phyloP scores from a whole-genome alignment of 2,329 filamentous ascomycete species.

The Neonectria faginata region DNA sequence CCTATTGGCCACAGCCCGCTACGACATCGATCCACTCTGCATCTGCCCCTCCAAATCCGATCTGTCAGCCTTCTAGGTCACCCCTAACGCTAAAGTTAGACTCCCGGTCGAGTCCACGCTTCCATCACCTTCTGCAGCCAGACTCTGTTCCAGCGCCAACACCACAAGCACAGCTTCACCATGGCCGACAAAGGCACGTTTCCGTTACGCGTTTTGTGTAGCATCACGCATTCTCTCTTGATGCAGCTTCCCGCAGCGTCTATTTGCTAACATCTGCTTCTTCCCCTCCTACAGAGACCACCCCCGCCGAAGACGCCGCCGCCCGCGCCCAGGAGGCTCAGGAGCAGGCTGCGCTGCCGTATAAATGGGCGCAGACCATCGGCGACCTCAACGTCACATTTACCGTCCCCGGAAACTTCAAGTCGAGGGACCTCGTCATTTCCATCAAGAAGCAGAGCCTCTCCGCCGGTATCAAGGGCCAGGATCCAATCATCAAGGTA shows the following conservation, averaged over 20 bases:
- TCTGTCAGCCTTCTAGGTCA: conserved; percentile 46
- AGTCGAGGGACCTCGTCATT: conserved; percentile 85
- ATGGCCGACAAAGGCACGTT: conserved; percentile 58
- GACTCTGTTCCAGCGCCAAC: conserved; percentile 5
- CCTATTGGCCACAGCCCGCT: conserved; percentile 38
- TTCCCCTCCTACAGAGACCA: conserved; percentile 57
- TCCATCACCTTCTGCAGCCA: conserved; percentile 29
- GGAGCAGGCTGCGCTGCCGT: conserved; percentile 91
- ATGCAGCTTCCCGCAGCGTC: neutral
- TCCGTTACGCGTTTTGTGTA: neutral
- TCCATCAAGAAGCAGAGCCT: conserved; percentile 84
- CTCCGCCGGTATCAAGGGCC: conserved; percentile 86
- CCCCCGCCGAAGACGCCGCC: conserved; percentile 67
- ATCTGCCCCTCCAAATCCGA: conserved; percentile 42
- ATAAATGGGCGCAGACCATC: conserved; percentile 98
- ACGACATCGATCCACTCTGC: conserved; percentile 1
- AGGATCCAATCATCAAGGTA: conserved; percentile 86
- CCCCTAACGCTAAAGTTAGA: neutral
- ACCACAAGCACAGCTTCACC: conserved; percentile 27
- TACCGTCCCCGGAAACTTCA: conserved; percentile 82
- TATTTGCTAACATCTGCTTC: conserved; percentile 20
- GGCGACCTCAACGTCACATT: conserved; percentile 85
- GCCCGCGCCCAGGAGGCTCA: conserved; percentile 78
- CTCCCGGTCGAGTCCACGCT: neutral
- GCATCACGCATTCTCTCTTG: neutral